These are phyloP conservation scores for Teratosphaeria pseudoeucalypti DNA, from an alignment of 2,329 filamentous ascomycete species.

Conservation along the genomic window DNA sequence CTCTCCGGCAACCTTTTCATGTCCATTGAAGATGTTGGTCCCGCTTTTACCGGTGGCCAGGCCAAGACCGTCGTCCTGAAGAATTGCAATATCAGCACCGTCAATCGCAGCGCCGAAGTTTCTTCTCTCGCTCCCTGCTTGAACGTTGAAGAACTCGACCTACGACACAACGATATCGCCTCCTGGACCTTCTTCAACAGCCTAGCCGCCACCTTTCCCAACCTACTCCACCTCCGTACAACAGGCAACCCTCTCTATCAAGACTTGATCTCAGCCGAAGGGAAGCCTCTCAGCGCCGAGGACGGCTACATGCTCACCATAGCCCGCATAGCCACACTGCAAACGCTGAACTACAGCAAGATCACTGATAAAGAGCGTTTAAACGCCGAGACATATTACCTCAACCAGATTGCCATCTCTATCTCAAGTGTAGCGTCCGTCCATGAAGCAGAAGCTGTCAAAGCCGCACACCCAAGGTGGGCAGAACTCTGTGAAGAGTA, in stretches of 20 bases:
- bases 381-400: slow-evolving; percentile 89
- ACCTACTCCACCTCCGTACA: slow-evolving; percentile 63
- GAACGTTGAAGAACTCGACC: slow-evolving; percentile 30
- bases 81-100: slow-evolving; percentile 18
- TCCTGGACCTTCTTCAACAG: slow-evolving; percentile 66
- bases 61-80: background rate
- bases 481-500: slow-evolving; percentile 63
- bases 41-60: background rate
- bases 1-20: slow-evolving; percentile 64
- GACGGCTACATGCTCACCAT: slow-evolving; percentile 85
- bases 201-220: slow-evolving; percentile 59
- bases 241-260: slow-evolving; percentile 79
- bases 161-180: slow-evolving; percentile 36
- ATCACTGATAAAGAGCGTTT: slow-evolving; percentile 65
- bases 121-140: slow-evolving; percentile 5
- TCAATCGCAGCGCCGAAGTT: background rate
- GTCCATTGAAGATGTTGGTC: slow-evolving; percentile 7
- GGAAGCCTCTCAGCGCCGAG: slow-evolving; percentile 47
- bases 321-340: slow-evolving; percentile 59
- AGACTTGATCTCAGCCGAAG: slow-evolving; percentile 34
- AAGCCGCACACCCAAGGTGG: slow-evolving; percentile 61
- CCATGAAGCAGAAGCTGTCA: background rate
- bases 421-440: slow-evolving; percentile 37
- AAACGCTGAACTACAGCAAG: slow-evolving; percentile 58
- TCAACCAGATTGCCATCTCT: slow-evolving; percentile 71